Conservation (phyloP, 1,139 yeast genomes). For the Yamadazyma kanchanaburiensis region DNA sequence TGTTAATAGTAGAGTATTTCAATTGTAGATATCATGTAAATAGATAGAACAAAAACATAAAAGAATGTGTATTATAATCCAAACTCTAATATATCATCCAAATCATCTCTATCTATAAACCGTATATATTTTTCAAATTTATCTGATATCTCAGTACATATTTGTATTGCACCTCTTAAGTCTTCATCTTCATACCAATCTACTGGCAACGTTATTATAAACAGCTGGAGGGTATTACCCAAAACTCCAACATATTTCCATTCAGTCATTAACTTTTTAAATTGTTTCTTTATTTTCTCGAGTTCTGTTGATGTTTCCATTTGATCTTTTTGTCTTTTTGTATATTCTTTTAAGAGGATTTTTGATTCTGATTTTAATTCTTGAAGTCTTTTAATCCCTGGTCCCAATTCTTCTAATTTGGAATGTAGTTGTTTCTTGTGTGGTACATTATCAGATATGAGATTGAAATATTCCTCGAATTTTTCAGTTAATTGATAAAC, state of each 20-base stretch:
- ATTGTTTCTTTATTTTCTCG: no score
- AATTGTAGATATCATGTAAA: slow-evolving; percentile 20
- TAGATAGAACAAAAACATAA: no score
- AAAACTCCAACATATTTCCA: slow-evolving; percentile 26
- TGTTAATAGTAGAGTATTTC: slow-evolving; percentile 59
- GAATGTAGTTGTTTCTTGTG: slow-evolving; percentile 15
- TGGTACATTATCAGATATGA: no score
- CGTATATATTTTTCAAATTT: slow-evolving; percentile 19
- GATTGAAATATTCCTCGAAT: no score
- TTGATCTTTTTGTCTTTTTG: no score
- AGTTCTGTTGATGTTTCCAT: no score
- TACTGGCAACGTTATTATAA: slow-evolving; percentile 30
- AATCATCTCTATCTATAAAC: slow-evolving; percentile 15
- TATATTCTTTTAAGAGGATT: slow-evolving; percentile 2
- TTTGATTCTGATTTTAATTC: neutral
- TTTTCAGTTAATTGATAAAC: slow-evolving; percentile 15
- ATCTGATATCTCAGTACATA: slow-evolving; percentile 23
- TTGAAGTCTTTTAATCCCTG: slow-evolving; percentile 10
- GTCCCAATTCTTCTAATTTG: slow-evolving; percentile 13
- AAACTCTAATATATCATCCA: slow-evolving; percentile 7
- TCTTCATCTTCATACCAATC: slow-evolving; percentile 34
- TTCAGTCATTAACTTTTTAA: slow-evolving; percentile 15
- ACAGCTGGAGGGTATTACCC: no score
- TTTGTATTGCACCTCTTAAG: slow-evolving; percentile 22
- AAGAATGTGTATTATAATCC: slow-evolving; percentile 13